These are phyloP conservation scores for Phytophthora multivora DNA, from an alignment of 352 stramenopile genomes.

Conservation along the genomic window DNA sequence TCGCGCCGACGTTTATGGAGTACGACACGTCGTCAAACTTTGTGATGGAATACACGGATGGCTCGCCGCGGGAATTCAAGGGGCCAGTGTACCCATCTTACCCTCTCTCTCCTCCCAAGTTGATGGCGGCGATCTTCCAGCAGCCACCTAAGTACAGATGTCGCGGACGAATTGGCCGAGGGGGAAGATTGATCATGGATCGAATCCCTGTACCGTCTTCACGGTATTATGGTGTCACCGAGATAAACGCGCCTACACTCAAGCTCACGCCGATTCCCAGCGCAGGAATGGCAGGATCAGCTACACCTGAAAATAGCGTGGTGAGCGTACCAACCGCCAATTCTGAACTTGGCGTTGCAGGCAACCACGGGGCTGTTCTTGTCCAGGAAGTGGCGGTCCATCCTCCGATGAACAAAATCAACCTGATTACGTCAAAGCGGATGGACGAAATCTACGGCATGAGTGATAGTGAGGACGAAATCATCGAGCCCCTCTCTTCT, in stretches of 20 bases:
- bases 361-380: slow-evolving; percentile 58
- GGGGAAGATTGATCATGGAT: slow-evolving; percentile 76
- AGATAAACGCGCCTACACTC: slow-evolving; percentile 54
- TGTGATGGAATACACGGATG: slow-evolving; percentile 46
- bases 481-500: slow-evolving; percentile 63
- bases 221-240: slow-evolving; percentile 56
- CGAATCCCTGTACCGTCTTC: slow-evolving; percentile 61
- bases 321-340: slow-evolving; percentile 4
- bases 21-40: slow-evolving; percentile 78
- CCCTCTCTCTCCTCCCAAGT: slow-evolving; percentile 56
- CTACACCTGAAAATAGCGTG: slow-evolving; percentile 10
- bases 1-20: slow-evolving; percentile 67
- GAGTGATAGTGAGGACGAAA: slow-evolving; percentile 86
- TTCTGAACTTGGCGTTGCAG: slow-evolving; percentile 21
- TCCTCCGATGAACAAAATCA: slow-evolving; percentile 53
- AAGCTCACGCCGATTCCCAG: slow-evolving; percentile 14
- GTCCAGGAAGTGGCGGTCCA: slow-evolving; percentile 70
- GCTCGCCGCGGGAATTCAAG: slow-evolving; percentile 25
- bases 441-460: slow-evolving; percentile 85
- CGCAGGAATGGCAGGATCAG: neutral
- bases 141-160: slow-evolving; percentile 76
- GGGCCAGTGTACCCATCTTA: slow-evolving; percentile 67
- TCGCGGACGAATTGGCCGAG: slow-evolving; percentile 71
- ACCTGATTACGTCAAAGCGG: slow-evolving; percentile 54
- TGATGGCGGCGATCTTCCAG: slow-evolving; percentile 73